Percentiles rank a stretch among this genome's conserved stretches.
These are phyloP conservation scores for Populus deltoides DNA, from an alignment of 345 rosid genomes.

Conservation along the genomic window DNA sequence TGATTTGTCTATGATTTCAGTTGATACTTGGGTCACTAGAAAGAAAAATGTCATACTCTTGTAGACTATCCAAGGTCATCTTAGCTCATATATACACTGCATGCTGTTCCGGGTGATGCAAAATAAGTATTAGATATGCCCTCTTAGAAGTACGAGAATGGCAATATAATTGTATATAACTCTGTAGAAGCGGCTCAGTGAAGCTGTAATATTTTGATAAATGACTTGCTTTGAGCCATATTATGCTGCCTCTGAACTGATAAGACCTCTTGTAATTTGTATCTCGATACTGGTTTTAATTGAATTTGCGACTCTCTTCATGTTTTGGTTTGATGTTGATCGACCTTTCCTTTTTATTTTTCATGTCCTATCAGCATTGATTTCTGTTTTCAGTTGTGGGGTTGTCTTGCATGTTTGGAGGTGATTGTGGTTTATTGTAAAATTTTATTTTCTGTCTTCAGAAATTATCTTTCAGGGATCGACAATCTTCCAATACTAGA, in stretches of 20 bases:
- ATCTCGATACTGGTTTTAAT: neutral
- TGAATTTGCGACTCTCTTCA: neutral
- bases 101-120: neutral
- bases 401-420: neutral
- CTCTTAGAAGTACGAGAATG: neutral
- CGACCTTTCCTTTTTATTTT: slow-evolving; percentile 1
- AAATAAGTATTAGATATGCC: neutral
- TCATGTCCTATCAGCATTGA: neutral
- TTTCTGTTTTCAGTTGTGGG: neutral
- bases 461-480: slow-evolving; percentile 61
- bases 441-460: slow-evolving; percentile 23
- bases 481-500: slow-evolving; percentile 53
- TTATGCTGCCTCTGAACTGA: neutral
- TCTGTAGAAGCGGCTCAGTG: neutral
- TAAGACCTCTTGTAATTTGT: neutral
- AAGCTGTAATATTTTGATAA: neutral
- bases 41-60: too few relatives aligned
- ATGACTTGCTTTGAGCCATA: neutral
- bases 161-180: neutral
- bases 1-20: neutral
- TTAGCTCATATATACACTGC: neutral
- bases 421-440: neutral
- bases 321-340: neutral
- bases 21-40: too few relatives aligned
- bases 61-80: neutral